These are phyloP conservation scores for Amanita exitialis DNA, from an alignment of 768 basidiomycete species.

Conservation along the genomic window DNA sequence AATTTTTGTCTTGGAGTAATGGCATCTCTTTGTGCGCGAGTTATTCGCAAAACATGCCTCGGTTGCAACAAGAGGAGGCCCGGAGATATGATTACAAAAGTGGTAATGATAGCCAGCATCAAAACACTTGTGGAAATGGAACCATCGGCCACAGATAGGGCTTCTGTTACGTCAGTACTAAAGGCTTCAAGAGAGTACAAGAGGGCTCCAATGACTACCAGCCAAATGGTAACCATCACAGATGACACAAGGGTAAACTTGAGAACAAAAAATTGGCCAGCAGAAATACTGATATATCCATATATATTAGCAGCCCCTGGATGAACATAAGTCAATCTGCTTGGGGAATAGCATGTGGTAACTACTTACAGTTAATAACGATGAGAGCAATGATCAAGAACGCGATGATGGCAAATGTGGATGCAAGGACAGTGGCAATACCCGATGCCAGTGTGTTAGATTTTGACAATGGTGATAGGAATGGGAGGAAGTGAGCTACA, in stretches of 20 bases:
- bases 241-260: constrained; percentile 54
- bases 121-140: constrained; percentile 62
- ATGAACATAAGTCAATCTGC: constrained; percentile 8
- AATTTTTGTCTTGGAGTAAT: constrained; percentile 74
- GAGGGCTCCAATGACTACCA: constrained; percentile 58
- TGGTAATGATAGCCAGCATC: constrained; percentile 47
- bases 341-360: background rate
- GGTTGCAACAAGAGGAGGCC: constrained; percentile 70
- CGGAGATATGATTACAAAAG: constrained; percentile 59
- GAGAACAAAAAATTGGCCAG: constrained; percentile 48
- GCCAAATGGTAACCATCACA: constrained; percentile 45
- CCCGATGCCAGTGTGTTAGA: constrained; percentile 46
- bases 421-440: constrained; percentile 56
- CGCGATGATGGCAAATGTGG: constrained; percentile 49
- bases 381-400: constrained; percentile 47
- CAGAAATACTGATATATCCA: constrained; percentile 54
- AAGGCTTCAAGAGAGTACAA: constrained; percentile 60
- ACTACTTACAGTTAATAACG: constrained; percentile 45
- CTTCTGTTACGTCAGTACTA: constrained; percentile 23
- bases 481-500: constrained; percentile 59
- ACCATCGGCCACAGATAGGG: constrained; percentile 51
- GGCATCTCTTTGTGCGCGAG: constrained; percentile 45
- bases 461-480: constrained; percentile 43
- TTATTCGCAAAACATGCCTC: constrained; percentile 44
- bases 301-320: constrained; percentile 43